Evolutionary conservation across 805 yeast species (phyloP), one percentile per base, ranked within the genome.

Genomic region (Torulaspora gathmanii): DNA sequence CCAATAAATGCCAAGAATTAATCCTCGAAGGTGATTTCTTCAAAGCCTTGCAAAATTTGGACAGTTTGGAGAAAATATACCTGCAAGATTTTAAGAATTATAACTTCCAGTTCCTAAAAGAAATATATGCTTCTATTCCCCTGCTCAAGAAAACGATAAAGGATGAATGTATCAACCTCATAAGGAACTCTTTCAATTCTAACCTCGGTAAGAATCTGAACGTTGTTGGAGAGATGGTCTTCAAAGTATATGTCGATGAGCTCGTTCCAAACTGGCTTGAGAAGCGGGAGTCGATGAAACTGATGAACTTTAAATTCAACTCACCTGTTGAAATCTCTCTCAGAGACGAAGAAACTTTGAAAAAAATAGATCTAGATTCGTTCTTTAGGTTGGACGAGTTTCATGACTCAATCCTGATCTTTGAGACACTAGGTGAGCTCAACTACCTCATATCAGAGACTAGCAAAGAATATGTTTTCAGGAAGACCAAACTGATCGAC

Each of bases 241-340:
- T 64, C 29, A 66, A 67, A 8, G 73, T 86, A 25, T 91, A 95
- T 7, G 74, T 72, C 34, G 65, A 73, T 1, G 75, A 74, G 2
- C 74, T 79, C 44, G 74, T 83, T 40, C 73, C 70, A 6, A 61
- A 65, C 1, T 76, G 89, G 58, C 77, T 83, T 40, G 70, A 73
- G 12, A 70, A 72, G 31, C 86, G 95, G 91, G 71, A 73, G 28
- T 50, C 61, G 2, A 68, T 69, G 51, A 79, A 75, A 47, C 57
- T 67, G 5, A 58, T 67, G 7, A 74, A 75, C 46, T 68, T 78
- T 61, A 81, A 84, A 56, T 76, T 91, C 52, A 90, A 90, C 61
- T 86, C 96, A 0, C 86, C 95, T 0, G 86, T 90, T 4, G 98
- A 91, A 63, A 64, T 78, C 6, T 79, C 95, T 5, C 70, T 88